Evolutionary conservation across 2,329 filamentous ascomycete genomes (phyloP), one percentile per base, ranked within the genome.

Genomic region (Neophaeococcomyces aloes): DNA sequence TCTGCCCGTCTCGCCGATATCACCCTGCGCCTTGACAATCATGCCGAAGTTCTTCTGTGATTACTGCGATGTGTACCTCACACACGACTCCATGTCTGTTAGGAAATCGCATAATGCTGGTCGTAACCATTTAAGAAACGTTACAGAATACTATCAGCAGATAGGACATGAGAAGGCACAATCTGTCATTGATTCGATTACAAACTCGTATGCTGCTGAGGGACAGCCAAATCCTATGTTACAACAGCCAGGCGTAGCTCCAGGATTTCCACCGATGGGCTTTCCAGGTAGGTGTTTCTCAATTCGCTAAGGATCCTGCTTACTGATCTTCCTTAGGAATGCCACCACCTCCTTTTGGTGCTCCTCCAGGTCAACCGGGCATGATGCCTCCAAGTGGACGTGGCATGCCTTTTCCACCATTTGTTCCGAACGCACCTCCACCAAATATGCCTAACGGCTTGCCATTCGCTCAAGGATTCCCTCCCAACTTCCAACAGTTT

Each of bases 61-160:
- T 66, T 98, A 98, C 69, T 98, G 91, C 77, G 91, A 98, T 83
- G 91, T 98, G 66, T 98, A 98, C 76, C 83, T 98, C 57, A 98
- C 91, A 55, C 91, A 98, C 76, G 91, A 98, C 75, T 94, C 87
- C 35, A 96, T 96, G 89, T 94, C 87, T 68, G 91, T 98, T 67
- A 88, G 91, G 58, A 96, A 96, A 71, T 91, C 91, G 38, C 91
- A 98, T 68, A 98, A 98, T 72, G 83, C 79, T 62, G 91, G 91
- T 50, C 80, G 89, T 58, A 98, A 98, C 70, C 91, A 98, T 62
- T 70, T 98, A 51, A 85, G 91, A 60, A 98, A 98, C 65, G 91
- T 98, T 23, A 83, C 95, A 57, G 88, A 95, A 62, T 98, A 98
- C 70, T 98, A 98, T 66, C 88, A 96, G 69, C 87, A 96, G 70